Percentiles rank a stretch among this genome's conserved stretches.
Evolutionary conservation across 2,329 filamentous ascomycete species (phyloP).

Genomic region (Xylaria sp.): DNA sequence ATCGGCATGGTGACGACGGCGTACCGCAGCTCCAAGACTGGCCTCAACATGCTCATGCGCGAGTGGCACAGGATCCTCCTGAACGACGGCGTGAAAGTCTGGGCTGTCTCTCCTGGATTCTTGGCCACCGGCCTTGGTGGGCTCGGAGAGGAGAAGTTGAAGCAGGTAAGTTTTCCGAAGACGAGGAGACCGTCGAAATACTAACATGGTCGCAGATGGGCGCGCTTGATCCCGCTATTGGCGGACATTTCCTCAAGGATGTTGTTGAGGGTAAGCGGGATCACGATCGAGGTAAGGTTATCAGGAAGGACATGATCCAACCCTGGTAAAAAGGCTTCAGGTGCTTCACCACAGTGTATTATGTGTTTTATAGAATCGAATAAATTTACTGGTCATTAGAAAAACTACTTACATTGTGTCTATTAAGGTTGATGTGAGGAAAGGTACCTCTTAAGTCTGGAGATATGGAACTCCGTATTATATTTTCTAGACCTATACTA

Average conservation of each 20-base stretch:
- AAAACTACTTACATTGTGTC: neutral
- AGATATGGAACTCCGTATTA: neutral
- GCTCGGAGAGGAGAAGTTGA: conserved; percentile 35
- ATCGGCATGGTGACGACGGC: conserved; percentile 32
- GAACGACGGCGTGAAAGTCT: conserved; percentile 59
- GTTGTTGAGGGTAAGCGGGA: conserved; percentile 45
- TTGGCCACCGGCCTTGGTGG: conserved; percentile 39
- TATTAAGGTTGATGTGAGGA: neutral
- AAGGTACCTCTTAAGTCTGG: neutral
- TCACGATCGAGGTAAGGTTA: conserved; percentile 43
- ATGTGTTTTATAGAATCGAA: neutral
- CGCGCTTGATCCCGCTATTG: conserved; percentile 41
- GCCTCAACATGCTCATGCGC: conserved; percentile 61
- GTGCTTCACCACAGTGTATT: neutral
- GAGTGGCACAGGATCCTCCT: conserved; percentile 55
- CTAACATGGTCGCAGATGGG: conserved; percentile 39
- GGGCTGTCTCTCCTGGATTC: conserved; percentile 44
- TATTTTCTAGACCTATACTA: neutral
- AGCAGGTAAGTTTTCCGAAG: conserved; percentile 41
- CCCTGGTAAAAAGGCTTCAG: conserved; percentile 37
- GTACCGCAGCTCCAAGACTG: conserved; percentile 57
- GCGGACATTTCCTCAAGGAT: conserved; percentile 44
- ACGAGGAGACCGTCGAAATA: neutral
- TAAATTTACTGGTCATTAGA: neutral
- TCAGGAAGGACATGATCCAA: conserved; percentile 40